Evolutionary conservation across 208 protist species (phyloP).

Genomic region (Acanthamoeba royreba): DNA sequence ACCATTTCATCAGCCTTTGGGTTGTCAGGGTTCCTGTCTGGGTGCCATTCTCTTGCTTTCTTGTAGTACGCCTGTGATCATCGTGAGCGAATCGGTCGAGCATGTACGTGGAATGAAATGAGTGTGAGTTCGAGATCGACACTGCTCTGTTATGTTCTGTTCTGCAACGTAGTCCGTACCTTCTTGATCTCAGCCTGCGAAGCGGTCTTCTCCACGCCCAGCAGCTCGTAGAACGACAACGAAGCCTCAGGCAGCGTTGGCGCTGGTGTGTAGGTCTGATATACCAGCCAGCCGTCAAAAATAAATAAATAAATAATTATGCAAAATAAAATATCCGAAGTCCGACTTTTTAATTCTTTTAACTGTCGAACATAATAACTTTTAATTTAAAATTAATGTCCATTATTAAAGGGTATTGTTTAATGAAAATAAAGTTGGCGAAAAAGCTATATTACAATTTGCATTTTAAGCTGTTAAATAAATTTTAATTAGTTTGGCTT

Average conservation of each 20-base stretch:
- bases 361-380: not conserved
- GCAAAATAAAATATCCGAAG: no score
- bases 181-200: slow-evolving; percentile 64
- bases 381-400: not conserved
- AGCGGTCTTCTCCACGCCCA: slow-evolving; percentile 57
- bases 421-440: not conserved
- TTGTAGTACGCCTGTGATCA: slow-evolving; percentile 64
- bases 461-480: no score
- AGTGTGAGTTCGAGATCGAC: no score
- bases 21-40: slow-evolving; percentile 61
- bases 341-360: no score
- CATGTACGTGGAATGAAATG: no score
- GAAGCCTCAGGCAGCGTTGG: not conserved
- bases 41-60: slow-evolving; percentile 52
- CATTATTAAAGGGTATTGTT: not conserved
- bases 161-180: no score
- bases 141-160: no score
- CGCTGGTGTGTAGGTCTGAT: not conserved
- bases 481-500: no score
- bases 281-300: no score
- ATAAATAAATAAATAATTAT: no score
- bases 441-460: no score
- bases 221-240: slow-evolving; percentile 21
- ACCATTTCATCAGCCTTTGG: slow-evolving; percentile 49
- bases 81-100: no score